Conservation (phyloP, 2,329 filamentous ascomycete species). For the Ophiocordyceps australis region DNA sequence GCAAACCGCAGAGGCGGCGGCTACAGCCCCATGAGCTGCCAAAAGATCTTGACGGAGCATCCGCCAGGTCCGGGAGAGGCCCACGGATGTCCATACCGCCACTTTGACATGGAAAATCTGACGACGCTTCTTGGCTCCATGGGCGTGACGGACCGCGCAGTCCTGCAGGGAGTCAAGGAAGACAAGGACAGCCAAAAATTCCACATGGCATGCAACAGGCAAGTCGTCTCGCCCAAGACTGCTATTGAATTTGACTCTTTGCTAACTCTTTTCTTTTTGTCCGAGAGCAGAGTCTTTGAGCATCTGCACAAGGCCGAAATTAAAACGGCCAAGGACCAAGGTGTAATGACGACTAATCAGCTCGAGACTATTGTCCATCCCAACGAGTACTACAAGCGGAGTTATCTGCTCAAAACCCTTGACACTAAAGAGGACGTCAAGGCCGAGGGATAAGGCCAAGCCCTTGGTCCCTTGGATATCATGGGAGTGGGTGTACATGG, state of each 20-base stretch:
- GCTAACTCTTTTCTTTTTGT: conserved; percentile 1
- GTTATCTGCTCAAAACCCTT: conserved; percentile 73
- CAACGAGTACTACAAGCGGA: conserved; percentile 95
- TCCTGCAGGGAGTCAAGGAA: conserved; percentile 67
- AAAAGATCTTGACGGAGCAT: conserved; percentile 84
- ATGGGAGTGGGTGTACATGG: too few relatives aligned
- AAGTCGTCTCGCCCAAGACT: conserved; percentile 7
- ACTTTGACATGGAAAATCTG: conserved; percentile 81
- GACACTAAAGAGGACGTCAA: conserved; percentile 35
- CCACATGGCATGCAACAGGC: conserved; percentile 90
- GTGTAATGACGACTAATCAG: conserved; percentile 53
- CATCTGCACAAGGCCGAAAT: conserved; percentile 64
- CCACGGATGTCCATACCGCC: conserved; percentile 92
- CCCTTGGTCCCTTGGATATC: too few relatives aligned
- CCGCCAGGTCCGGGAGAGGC: conserved; percentile 72
- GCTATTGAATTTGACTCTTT: too few relatives aligned
- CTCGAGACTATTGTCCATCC: conserved; percentile 93
- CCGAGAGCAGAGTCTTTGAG: conserved; percentile 56
- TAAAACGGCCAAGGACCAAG: conserved; percentile 57
- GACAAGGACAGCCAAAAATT: conserved; percentile 80
- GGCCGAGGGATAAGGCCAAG: too few relatives aligned
- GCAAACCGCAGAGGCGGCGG: conserved; percentile 70
- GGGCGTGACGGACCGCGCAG: conserved; percentile 60
- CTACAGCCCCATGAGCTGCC: conserved; percentile 83
- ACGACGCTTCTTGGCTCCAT: conserved; percentile 56